Base-by-base conservation (phyloP, 2,329 filamentous ascomycete species). In the Fonsecaea erecta region DNA sequence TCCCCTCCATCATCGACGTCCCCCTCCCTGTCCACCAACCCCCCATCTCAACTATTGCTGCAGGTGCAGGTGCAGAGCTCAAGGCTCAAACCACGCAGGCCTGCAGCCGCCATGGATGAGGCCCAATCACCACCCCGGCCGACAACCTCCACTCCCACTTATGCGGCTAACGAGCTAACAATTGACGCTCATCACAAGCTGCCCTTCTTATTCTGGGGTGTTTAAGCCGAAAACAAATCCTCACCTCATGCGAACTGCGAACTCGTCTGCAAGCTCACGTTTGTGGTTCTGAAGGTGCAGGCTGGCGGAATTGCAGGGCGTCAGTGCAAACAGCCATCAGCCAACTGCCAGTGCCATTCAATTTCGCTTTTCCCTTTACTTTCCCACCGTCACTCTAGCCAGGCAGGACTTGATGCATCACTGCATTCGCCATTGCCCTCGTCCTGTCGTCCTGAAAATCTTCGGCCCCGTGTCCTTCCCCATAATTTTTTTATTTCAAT, bases 401-500 rank as follows among this genome's bases (percentile, higher is more conserved):
- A 48, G 43, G 24, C 43, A 48, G 43, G 21, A 24, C 43, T 48
- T 21, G 43, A 48, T 48, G 43, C 43, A 24, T 48, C 24, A 24
- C 51, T 43, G 34, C 48, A 9, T 53, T 54, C 34, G 37, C 48
- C 52, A n/a, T 46, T 46, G 2, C 51, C 48, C 40, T 24, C 26
- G 51, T 7, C 28, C 18, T 52, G 48, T 9, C 37, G 12, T 24
- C 43, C 43, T 48, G 43, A 48, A n/a, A 48, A 51, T 58, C 37
- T 55, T 63, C 60, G 65, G 58, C 54, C 63, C 63, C 63, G 43
- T 46, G 51, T 24, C 43, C 61, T 63, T 61, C 66, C 63, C 65
- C 68, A 68, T 70, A 66, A 46, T 61, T 61, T 61, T 68, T 68
- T 61, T 61, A 61, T 68, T 68, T 70, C 46, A 64, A 56, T 52